These are phyloP conservation scores for Ogataea angusta DNA, from an alignment of 805 yeast species.

Conservation along the genomic window DNA sequence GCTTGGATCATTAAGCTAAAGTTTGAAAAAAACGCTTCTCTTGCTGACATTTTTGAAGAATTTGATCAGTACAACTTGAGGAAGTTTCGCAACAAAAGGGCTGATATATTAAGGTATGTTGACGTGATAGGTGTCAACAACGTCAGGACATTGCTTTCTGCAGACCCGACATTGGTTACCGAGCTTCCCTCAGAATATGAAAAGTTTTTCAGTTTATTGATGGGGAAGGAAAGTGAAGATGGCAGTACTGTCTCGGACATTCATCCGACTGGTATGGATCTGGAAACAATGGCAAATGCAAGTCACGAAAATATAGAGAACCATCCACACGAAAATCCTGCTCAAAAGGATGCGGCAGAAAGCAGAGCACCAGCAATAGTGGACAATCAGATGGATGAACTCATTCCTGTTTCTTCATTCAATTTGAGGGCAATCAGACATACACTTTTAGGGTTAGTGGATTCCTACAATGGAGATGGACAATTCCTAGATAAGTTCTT, in stretches of 20 bases:
- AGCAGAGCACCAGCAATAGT: constrained; percentile 36
- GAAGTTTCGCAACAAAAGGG: constrained; percentile 24
- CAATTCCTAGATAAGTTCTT: constrained; percentile 22
- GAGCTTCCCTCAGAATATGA: constrained; percentile 27
- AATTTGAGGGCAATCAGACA: constrained; percentile 79
- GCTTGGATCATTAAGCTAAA: constrained; percentile 30
- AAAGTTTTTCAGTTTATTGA: constrained; percentile 20
- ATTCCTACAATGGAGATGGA: constrained; percentile 23
- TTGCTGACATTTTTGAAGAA: constrained; percentile 15
- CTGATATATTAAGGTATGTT: constrained; percentile 39
- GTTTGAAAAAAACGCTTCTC: constrained; percentile 22
- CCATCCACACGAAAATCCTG: background rate
- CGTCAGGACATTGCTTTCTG: constrained; percentile 36
- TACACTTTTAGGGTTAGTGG: constrained; percentile 53
- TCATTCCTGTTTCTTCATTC: constrained; percentile 68
- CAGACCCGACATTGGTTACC: constrained; percentile 22
- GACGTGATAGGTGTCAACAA: constrained; percentile 47
- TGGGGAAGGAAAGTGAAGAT: background rate
- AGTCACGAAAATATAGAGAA: background rate
- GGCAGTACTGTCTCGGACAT: background rate
- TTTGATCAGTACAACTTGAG: constrained; percentile 16
- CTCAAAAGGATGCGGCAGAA: background rate
- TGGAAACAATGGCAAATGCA: background rate
- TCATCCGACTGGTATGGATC: background rate
- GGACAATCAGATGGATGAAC: constrained; percentile 49